Evolutionary conservation across 257 asterid genomes (phyloP).

Genomic region (Nicotiana attenuata): DNA sequence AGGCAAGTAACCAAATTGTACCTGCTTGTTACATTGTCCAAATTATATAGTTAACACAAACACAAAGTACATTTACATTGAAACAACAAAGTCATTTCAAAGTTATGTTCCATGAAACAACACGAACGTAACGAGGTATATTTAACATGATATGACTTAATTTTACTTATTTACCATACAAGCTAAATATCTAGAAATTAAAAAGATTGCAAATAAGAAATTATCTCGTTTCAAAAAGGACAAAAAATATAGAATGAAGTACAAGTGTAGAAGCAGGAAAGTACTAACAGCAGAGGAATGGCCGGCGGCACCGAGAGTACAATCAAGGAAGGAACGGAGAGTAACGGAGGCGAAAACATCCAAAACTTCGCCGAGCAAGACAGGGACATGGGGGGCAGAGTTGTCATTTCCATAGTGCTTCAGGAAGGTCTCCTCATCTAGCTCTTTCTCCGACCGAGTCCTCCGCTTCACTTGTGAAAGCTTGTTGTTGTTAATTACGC

Average conservation of each 20-base stretch:
- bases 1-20: not conserved
- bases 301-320: conserved; percentile 96
- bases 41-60: not conserved
- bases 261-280: not conserved
- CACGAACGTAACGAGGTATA: not conserved
- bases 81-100: not conserved
- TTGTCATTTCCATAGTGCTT: conserved; percentile 48
- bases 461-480: conserved; percentile 59
- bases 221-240: not conserved
- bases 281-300: conserved; percentile 71
- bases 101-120: not conserved
- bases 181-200: not conserved
- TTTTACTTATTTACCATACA: not conserved
- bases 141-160: not conserved
- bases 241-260: not conserved
- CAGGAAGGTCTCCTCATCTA: conserved; percentile 58
- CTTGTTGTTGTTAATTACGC: conserved; percentile 27
- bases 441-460: conserved; percentile 74
- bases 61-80: not conserved
- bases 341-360: conserved; percentile 57
- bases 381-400: conserved; percentile 78
- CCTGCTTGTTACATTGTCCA: not conserved
- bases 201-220: not conserved
- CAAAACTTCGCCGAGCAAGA: conserved; percentile 79
- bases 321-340: conserved; percentile 79